phyloP scores from a whole-genome alignment of 2,329 filamentous ascomycete species.

The Cercospora citrullina region DNA sequence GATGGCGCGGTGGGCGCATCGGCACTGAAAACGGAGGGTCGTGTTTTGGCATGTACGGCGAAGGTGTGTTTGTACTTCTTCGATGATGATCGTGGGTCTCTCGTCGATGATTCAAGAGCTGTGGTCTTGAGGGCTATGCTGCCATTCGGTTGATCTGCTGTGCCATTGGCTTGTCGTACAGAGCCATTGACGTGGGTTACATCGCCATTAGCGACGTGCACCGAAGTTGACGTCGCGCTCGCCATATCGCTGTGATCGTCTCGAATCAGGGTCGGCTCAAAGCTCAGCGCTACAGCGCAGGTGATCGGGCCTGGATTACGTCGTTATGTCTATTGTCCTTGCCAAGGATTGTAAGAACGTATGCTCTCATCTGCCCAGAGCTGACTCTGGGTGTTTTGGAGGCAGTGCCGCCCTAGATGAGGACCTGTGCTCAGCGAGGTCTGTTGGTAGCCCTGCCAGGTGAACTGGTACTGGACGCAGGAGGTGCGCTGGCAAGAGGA shows the following conservation, averaged over 20 bases:
- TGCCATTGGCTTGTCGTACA: background rate
- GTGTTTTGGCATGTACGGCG: slow-evolving; percentile 72
- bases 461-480: background rate
- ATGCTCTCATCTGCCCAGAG: background rate
- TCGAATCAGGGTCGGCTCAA: background rate
- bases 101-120: background rate
- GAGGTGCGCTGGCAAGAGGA: background rate
- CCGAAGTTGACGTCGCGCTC: slow-evolving; percentile 9
- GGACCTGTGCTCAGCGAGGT: slow-evolving; percentile 1
- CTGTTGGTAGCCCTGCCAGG: background rate
- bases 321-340: background rate
- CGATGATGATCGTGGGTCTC: slow-evolving; percentile 20
- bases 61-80: slow-evolving; percentile 89
- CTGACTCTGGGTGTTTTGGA: background rate
- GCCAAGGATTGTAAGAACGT: background rate
- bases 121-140: background rate
- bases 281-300: background rate
- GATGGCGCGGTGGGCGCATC: slow-evolving; percentile 74
- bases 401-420: background rate
- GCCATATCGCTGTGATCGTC: background rate
- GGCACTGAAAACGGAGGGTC: slow-evolving; percentile 80
- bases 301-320: background rate
- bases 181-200: slow-evolving; percentile 9
- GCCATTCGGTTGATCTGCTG: background rate
- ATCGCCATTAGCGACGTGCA: slow-evolving; percentile 6